These are phyloP conservation scores for Xylaria polymorpha DNA, from an alignment of 2,329 filamentous ascomycete species.

Conservation along the genomic window DNA sequence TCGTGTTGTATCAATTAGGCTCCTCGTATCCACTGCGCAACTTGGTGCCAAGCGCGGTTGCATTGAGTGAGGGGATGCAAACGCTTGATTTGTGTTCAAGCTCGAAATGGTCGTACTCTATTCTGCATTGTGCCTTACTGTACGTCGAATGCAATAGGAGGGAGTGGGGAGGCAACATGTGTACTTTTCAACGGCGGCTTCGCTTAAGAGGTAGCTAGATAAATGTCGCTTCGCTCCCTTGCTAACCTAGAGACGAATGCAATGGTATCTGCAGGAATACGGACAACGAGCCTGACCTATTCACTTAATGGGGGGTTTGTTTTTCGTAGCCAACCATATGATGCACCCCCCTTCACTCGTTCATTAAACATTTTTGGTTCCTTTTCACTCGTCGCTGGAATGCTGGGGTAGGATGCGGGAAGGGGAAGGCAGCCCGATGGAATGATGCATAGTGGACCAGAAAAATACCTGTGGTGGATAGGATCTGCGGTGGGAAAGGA, in stretches of 20 bases:
- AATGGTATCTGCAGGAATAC: constrained; percentile 5
- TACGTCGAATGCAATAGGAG: background rate
- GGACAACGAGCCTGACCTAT: background rate
- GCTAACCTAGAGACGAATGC: background rate
- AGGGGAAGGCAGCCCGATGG: constrained; percentile 43
- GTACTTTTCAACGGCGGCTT: background rate
- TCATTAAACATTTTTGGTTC: background rate
- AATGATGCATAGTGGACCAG: constrained; percentile 44
- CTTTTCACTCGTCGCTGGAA: constrained; percentile 4
- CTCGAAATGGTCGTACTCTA: background rate
- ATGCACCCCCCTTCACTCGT: constrained; percentile 1
- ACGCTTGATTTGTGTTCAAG: constrained; percentile 21
- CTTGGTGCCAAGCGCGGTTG: constrained; percentile 22
- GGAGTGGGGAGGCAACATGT: constrained; percentile 14
- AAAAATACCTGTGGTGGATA: constrained; percentile 45
- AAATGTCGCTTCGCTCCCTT: background rate
- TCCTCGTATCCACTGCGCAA: constrained; percentile 23
- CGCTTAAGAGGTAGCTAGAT: constrained; percentile 15
- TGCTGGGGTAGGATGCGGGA: constrained; percentile 40
- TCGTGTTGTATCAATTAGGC: constrained; percentile 29
- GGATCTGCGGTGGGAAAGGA: constrained; percentile 48
- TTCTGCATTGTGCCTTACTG: constrained; percentile 17
- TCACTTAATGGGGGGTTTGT: background rate
- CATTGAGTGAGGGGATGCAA: constrained; percentile 22
- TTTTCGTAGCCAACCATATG: background rate